phyloP scores from a whole-genome alignment of 495 filamentous ascomycete genomes.

The Aspergillus bridgeri region DNA sequence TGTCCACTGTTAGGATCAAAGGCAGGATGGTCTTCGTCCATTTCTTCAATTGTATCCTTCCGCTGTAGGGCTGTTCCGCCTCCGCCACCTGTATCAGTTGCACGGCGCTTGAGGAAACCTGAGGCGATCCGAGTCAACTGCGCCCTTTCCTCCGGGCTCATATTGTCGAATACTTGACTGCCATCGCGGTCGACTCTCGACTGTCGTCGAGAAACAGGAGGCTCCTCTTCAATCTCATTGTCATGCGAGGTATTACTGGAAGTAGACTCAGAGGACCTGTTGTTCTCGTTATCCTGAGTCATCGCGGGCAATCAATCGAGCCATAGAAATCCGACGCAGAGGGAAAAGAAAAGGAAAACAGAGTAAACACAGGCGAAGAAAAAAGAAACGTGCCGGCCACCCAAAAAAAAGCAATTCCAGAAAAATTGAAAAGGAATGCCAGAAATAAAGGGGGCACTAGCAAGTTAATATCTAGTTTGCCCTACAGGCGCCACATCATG shows the following conservation, averaged over 20 bases:
- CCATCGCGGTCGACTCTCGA: slow-evolving; percentile 20
- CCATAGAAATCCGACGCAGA: not conserved
- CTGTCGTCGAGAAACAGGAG: slow-evolving; percentile 15
- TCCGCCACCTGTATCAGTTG: slow-evolving; percentile 21
- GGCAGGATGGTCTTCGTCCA: slow-evolving; percentile 45
- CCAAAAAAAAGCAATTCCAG: too few species aligned
- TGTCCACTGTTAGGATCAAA: slow-evolving; percentile 54
- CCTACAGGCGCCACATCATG: not conserved
- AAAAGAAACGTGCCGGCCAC: too few species aligned
- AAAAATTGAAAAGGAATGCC: not conserved
- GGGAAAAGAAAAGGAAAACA: not conserved
- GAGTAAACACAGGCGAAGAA: not conserved
- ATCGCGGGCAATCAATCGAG: slow-evolving; percentile 10
- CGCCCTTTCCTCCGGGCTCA: slow-evolving; percentile 31
- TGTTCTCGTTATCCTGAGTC: slow-evolving; percentile 12
- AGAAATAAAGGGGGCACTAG: not conserved
- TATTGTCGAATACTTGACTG: slow-evolving; percentile 30
- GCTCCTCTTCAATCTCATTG: slow-evolving; percentile 11
- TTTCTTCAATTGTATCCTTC: slow-evolving; percentile 42
- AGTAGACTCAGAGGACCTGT: slow-evolving; percentile 11
- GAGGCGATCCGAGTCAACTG: slow-evolving; percentile 40
- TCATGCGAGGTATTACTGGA: slow-evolving; percentile 12
- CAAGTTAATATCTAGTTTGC: not conserved
- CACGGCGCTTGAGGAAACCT: slow-evolving; percentile 29
- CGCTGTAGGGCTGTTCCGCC: slow-evolving; percentile 29